Evolutionary conservation across 805 yeast species (phyloP), one percentile per base, ranked within the genome.

Genomic region (Hyphopichia homilentoma): DNA sequence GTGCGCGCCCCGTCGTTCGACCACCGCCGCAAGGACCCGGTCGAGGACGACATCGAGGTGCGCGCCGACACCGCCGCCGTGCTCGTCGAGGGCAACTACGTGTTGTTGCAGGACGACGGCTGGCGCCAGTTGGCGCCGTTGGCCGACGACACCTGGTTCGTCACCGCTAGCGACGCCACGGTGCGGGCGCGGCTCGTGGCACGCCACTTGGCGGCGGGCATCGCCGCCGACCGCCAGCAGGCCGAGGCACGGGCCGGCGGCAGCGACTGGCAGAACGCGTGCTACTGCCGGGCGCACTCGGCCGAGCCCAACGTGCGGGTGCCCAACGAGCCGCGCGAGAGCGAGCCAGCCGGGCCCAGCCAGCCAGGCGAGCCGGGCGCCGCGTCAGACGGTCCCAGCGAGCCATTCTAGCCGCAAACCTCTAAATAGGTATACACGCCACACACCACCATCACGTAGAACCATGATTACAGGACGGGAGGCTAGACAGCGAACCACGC

Each of bases 61-160:
- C 49, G 56, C 2, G 59, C 74, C 0, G 59, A 53, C 2, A 65
- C 76, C 3, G 59, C 76, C 35, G 70, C 86, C 1, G 55, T 87
- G 4, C 68, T 87, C 3, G 48, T 85, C 23, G 96, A 87, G 50
- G 96, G 96, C 0, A 64, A 81, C 29, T 87, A 88, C 50, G 61
- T 87, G 7, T 67, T 79, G 26, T 60, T 85, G 32, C 51, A 71
- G 21, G 72, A 73, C 23, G 73, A 67, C 17, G 74, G 74, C 9
- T 87, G 95, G 95, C 35, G 48, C 32, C 52, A 58, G 13, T 70
- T 83, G 16, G 48, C 65, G 2, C 32, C 45, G 6, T 45, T 58
- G 16, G 61, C 61, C 5, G 56, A 62, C 30, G 70, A 77, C 32
- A 52, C 66, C 15, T 77, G 78, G 77, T 69, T 73, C 38, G 67